Conservation (phyloP, 768 basidiomycete genomes). For the Asterophora parasitica region DNA sequence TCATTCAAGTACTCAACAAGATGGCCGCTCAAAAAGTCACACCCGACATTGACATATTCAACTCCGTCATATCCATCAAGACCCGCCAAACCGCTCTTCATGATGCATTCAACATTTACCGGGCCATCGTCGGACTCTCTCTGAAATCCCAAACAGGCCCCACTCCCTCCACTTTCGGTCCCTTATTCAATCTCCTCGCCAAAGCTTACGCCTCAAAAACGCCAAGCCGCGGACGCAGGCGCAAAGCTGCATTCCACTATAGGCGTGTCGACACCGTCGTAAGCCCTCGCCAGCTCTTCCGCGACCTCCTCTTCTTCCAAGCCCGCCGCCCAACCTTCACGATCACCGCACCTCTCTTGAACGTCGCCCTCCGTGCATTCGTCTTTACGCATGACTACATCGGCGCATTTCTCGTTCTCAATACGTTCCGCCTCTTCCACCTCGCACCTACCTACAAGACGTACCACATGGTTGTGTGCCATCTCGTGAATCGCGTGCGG, state of each 20-base stretch:
- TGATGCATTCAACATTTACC: constrained; percentile 41
- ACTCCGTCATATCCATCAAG: constrained; percentile 41
- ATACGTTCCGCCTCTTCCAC: constrained; percentile 23
- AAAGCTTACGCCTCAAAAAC: constrained; percentile 12
- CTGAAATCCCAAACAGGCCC: constrained; percentile 28
- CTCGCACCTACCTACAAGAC: constrained; percentile 30
- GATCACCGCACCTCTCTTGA: constrained; percentile 31
- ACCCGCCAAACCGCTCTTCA: constrained; percentile 25
- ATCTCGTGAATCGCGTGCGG: constrained; percentile 27
- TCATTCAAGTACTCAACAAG: constrained; percentile 32
- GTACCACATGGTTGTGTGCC: constrained; percentile 36
- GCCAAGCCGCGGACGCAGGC: constrained; percentile 17
- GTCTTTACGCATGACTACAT: constrained; percentile 42
- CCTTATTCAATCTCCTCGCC: constrained; percentile 33
- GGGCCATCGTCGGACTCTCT: constrained; percentile 30
- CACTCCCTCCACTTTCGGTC: constrained; percentile 39
- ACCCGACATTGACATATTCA: constrained; percentile 41
- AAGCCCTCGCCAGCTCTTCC: constrained; percentile 38
- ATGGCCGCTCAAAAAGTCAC: constrained; percentile 34
- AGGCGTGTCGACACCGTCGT: constrained; percentile 18
- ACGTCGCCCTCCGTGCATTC: constrained; percentile 40
- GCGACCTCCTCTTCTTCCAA: constrained; percentile 35
- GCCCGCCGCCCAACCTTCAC: constrained; percentile 17
- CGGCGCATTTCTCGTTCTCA: constrained; percentile 38
- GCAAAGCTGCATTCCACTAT: too few species aligned